These are phyloP conservation scores for Saturnispora zaruensis DNA, from an alignment of 805 yeast species.

Conservation along the genomic window DNA sequence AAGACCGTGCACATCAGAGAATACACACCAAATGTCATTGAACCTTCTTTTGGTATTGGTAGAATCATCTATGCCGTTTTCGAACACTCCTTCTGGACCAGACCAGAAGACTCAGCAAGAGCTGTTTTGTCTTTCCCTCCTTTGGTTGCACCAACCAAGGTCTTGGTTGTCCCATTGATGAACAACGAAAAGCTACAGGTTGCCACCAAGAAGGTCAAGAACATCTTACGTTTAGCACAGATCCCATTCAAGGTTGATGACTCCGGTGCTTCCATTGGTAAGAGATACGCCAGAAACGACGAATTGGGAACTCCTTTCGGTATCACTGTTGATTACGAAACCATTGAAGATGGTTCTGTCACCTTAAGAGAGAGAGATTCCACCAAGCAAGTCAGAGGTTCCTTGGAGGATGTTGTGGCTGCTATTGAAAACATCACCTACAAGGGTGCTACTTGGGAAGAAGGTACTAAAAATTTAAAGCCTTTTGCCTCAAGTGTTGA, in stretches of 20 bases:
- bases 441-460: slow-evolving; percentile 70
- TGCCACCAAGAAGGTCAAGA: slow-evolving; percentile 59
- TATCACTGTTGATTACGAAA: slow-evolving; percentile 91
- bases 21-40: slow-evolving; percentile 93
- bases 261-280: slow-evolving; percentile 95
- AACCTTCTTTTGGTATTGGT: slow-evolving; percentile 98
- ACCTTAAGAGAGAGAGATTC: slow-evolving; percentile 97
- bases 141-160: slow-evolving; percentile 95
- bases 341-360: slow-evolving; percentile 77
- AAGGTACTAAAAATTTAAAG: slow-evolving; percentile 66
- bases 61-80: slow-evolving; percentile 88
- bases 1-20: slow-evolving; percentile 89
- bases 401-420: slow-evolving; percentile 55
- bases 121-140: slow-evolving; percentile 86
- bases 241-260: slow-evolving; percentile 95
- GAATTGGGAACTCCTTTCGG: slow-evolving; percentile 99
- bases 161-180: slow-evolving; percentile 87
- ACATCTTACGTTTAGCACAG: slow-evolving; percentile 65
- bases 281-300: slow-evolving; percentile 96
- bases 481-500: slow-evolving; percentile 67
- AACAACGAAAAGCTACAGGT: slow-evolving; percentile 75
- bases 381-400: slow-evolving; percentile 93
- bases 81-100: slow-evolving; percentile 92
- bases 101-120: slow-evolving; percentile 85
- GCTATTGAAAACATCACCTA: slow-evolving; percentile 74